Evolutionary conservation across 257 asterid species (phyloP).

Genomic region (Thymus quinquecostatus): DNA sequence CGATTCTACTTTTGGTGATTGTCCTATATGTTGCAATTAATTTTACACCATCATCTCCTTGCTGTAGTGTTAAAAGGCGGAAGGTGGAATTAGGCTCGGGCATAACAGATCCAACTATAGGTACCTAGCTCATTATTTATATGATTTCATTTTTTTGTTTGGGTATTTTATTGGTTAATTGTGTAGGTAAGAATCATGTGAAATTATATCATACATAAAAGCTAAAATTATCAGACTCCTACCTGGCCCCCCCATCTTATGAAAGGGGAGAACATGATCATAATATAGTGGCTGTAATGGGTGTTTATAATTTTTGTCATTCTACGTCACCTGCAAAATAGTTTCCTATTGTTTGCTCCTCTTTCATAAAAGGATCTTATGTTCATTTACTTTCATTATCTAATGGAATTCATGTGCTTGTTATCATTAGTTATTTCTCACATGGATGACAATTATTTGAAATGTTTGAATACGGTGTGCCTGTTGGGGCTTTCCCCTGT

Average conservation of each 20-base stretch:
- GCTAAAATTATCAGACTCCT: slow-evolving; percentile 7
- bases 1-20: slow-evolving; percentile 1
- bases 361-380: slow-evolving; percentile 10
- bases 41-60: slow-evolving; percentile 2
- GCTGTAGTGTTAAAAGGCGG: slow-evolving; percentile 75
- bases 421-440: neutral
- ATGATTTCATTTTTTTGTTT: neutral
- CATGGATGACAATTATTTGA: no score
- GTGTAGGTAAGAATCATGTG: neutral
- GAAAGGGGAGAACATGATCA: neutral
- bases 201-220: slow-evolving; percentile 4
- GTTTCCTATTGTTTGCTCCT: slow-evolving; percentile 18
- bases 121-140: slow-evolving; percentile 34
- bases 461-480: neutral
- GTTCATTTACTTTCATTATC: slow-evolving; percentile 1
- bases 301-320: neutral
- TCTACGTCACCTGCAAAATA: slow-evolving; percentile 1
- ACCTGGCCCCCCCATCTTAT: slow-evolving; percentile 4
- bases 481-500: neutral
- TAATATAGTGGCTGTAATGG: slow-evolving; percentile 15
- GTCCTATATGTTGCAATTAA: slow-evolving; percentile 11
- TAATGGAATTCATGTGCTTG: slow-evolving; percentile 9
- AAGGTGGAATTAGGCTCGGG: slow-evolving; percentile 53
- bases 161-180: slow-evolving; percentile 3
- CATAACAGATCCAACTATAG: slow-evolving; percentile 37